Evolutionary conservation across 1,284 basidiomycete species (phyloP).

Genomic region (Austroboletus rostrupii): DNA sequence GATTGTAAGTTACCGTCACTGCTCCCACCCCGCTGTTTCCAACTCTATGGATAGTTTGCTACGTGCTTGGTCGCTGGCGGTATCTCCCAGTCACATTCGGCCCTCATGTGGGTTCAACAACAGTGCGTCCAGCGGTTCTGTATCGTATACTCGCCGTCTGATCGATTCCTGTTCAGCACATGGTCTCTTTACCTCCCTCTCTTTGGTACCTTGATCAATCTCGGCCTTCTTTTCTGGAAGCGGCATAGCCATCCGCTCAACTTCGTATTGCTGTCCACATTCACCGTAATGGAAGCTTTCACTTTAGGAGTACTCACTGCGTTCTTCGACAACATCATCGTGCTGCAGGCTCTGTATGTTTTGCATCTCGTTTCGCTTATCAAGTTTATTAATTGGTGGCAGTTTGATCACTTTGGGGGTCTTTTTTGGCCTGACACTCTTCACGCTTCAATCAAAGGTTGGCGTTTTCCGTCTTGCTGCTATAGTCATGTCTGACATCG

Average conservation of each 20-base stretch:
- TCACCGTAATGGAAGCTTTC: slow-evolving; percentile 78
- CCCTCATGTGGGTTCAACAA: slow-evolving; percentile 64
- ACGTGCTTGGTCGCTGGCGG: slow-evolving; percentile 66
- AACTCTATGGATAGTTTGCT: slow-evolving; percentile 45
- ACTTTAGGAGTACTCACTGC: slow-evolving; percentile 76
- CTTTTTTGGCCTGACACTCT: slow-evolving; percentile 83
- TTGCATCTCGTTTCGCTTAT: background rate
- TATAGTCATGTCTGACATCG: slow-evolving; percentile 1
- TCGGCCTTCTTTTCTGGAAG: slow-evolving; percentile 82
- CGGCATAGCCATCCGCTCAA: slow-evolving; percentile 83
- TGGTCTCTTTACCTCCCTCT: slow-evolving; percentile 77
- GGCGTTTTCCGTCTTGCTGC: slow-evolving; percentile 5
- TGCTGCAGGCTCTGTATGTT: slow-evolving; percentile 80
- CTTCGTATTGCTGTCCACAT: slow-evolving; percentile 70
- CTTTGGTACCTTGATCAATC: slow-evolving; percentile 69
- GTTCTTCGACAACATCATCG: slow-evolving; percentile 71
- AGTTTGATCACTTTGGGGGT: slow-evolving; percentile 83
- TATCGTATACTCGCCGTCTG: slow-evolving; percentile 3
- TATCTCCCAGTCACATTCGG: slow-evolving; percentile 54
- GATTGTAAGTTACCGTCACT: slow-evolving; percentile 45
- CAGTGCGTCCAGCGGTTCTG: slow-evolving; percentile 45
- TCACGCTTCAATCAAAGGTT: slow-evolving; percentile 82
- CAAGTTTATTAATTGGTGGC: slow-evolving; percentile 13
- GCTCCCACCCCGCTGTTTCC: slow-evolving; percentile 3
- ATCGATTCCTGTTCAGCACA: slow-evolving; percentile 38